Evolutionary conservation across 2,329 filamentous ascomycete genomes (phyloP), one percentile per base, ranked within the genome.

Genomic region (Neofusicoccum ribis): DNA sequence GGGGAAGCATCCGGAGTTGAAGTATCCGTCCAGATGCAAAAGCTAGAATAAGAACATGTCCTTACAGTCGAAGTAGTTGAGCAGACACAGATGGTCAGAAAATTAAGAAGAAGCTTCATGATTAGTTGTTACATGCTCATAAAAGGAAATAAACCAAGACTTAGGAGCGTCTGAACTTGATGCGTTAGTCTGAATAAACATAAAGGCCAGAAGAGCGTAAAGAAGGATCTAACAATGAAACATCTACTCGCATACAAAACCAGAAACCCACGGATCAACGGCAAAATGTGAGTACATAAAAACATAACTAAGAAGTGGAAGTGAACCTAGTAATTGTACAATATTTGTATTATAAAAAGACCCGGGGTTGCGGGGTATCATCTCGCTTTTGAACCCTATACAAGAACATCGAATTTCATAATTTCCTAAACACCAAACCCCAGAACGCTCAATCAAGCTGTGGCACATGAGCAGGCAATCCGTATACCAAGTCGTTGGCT

Each of bases 381-480:
- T 44, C 31, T 36, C 31, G 43, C 56, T 60, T 60, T 60, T 34
- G 27, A 46, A 41, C 43, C 56, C 27, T 60, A 44, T 23, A 47
- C n/a, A 46, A 37, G 31, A 6, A 41, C n/a, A 20, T 17, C 17
- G n/a, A 60, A 46, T 8, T n/a, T 60, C 56, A 36, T 60, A 44
- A 60, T 46, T 34, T 20, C 31, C 43, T 46, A 12, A 60, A 60
- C 56, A 60, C 56, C 56, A 60, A 60, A 46, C 54, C 56, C 56
- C 41, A 15, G 17, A 37, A 60, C 31, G 56, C 56, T 60, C 56
- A 47, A 37, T 52, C 50, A 52, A 52, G 20, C 50, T 52, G 47
- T 47, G 17, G 56, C 56, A 60, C 56, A 23, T 60, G 31, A 62
- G 1, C 3, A 44, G 3, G 3, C 11, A 41, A 51, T 20, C 20